A percentile compares a stretch with the other conserved stretches of the same genome.
Evolutionary conservation across 2,329 filamentous ascomycete genomes (phyloP).

Genomic region (Akanthomyces dipterigenus): DNA sequence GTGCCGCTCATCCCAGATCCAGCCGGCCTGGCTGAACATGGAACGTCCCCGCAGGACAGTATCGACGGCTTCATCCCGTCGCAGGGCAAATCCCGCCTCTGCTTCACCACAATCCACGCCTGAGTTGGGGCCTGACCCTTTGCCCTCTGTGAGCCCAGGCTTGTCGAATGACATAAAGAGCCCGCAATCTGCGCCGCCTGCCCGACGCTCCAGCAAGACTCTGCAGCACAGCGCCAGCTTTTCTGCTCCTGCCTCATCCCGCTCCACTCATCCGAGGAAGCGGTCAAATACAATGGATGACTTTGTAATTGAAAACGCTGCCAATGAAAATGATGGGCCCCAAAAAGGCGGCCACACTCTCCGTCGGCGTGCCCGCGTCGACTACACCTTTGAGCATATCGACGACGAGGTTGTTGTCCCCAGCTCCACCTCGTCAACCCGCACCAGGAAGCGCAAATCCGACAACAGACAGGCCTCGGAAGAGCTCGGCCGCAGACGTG

Average conservation of each 20-base stretch:
- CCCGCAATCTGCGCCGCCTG: slow-evolving; percentile 24
- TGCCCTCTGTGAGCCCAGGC: slow-evolving; percentile 25
- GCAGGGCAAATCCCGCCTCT: slow-evolving; percentile 25
- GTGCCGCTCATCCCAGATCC: slow-evolving; percentile 5
- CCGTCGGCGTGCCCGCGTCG: slow-evolving; percentile 48
- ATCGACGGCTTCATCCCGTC: slow-evolving; percentile 20
- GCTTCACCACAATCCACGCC: slow-evolving; percentile 28
- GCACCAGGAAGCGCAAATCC: slow-evolving; percentile 31
- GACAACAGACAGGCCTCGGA: slow-evolving; percentile 29
- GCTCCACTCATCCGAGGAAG: slow-evolving; percentile 30
- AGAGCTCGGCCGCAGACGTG: slow-evolving; percentile 31
- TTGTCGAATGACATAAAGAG: slow-evolving; percentile 26
- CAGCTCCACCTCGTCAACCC: slow-evolving; percentile 27
- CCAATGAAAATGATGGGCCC: slow-evolving; percentile 43
- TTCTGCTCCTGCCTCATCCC: slow-evolving; percentile 26
- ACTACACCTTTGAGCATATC: slow-evolving; percentile 50
- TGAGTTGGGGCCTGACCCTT: slow-evolving; percentile 25
- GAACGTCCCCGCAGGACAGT: slow-evolving; percentile 31
- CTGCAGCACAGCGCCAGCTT: slow-evolving; percentile 31
- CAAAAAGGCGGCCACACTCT: slow-evolving; percentile 54
- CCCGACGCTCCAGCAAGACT: slow-evolving; percentile 28
- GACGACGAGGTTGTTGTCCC: slow-evolving; percentile 38
- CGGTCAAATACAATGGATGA: slow-evolving; percentile 39
- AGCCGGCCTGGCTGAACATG: slow-evolving; percentile 18
- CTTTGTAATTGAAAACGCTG: slow-evolving; percentile 23